Evolutionary conservation across 2,329 filamentous ascomycete species (phyloP), one percentile per base, ranked within the genome.

Genomic region (Sarocladiaceae sp.): DNA sequence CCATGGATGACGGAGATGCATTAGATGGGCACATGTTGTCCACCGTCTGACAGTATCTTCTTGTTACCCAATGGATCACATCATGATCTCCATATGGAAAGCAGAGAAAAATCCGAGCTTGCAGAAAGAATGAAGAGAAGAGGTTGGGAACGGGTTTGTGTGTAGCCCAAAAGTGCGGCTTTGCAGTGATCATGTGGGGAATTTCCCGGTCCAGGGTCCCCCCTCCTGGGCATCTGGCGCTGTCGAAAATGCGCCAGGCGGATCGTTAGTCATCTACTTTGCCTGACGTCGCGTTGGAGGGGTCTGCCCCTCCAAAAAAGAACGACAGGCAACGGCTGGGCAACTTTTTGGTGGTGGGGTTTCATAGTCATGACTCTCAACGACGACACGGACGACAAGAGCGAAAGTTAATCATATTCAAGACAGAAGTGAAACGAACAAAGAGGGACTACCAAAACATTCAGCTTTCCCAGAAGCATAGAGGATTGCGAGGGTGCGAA

Each of bases 141-240:
- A 27, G 37, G 37, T 41, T 41, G 37, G 37, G 23, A 29, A 41
- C 19, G 37, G 6, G 33, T 35, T 6, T 41, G 34, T 29, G 34
- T 41, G 19, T 18, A 27, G 19, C 23, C 20, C 37, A 29, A 27
- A 41, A 29, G 21, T 41, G 23, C 37, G 23, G 37, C 37, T n/a
- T 27, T 27, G 37, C 37, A 15, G n/a, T n/a, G n/a, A n/a, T n/a
- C n/a, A 29, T 41, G 37, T 39, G 34, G 34, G 34, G 34, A 39
- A 4, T 13, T 13, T 9, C 13, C 23, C 34, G 26, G 26, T 29
- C 26, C 26, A 29, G 34, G 34, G 34, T 39, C 34, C 19, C 19
- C 20, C 20, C 16, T 21, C 15, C 34, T 18, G 4, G 9, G 10
- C 34, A 5, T 9, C 26, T 29, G 26, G 26, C 13, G 26, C 33